These are phyloP conservation scores for Diaporthe amygdali DNA, from an alignment of 2,329 filamentous ascomycete genomes.

Conservation along the genomic window DNA sequence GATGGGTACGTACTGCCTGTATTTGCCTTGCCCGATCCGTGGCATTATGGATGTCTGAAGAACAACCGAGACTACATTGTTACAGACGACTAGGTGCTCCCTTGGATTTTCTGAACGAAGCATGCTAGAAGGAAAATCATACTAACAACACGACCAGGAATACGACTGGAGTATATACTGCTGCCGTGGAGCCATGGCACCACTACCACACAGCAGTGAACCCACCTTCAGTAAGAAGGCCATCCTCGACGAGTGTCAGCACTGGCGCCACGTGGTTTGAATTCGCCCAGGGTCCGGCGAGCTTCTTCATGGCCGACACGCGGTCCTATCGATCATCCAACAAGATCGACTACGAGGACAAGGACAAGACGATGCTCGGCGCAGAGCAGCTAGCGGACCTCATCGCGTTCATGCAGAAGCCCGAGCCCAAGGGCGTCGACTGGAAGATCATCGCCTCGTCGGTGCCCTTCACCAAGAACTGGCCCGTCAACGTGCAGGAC, in stretches of 20 bases:
- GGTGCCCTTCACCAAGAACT: conserved; percentile 97
- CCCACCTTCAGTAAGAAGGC: conserved; percentile 69
- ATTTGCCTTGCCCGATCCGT: background rate
- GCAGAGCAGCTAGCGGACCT: conserved; percentile 79
- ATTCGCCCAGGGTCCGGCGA: conserved; percentile 87
- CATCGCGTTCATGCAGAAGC: conserved; percentile 74
- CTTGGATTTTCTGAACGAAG: too few relatives aligned
- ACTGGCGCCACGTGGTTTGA: conserved; percentile 79
- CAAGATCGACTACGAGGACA: conserved; percentile 60
- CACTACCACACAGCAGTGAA: conserved; percentile 88
- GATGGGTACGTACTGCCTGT: conserved; percentile 39
- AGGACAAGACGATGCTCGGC: conserved; percentile 87
- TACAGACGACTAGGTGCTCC: too few relatives aligned
- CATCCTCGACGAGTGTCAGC: conserved; percentile 43
- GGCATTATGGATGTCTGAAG: background rate
- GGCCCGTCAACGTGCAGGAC: conserved; percentile 85
- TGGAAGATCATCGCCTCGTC: conserved; percentile 95
- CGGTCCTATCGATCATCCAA: conserved; percentile 82
- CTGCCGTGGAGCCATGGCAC: conserved; percentile 83
- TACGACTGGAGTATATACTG: conserved; percentile 77
- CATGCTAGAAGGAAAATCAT: too few relatives aligned
- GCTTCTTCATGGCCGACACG: conserved; percentile 95
- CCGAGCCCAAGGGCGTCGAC: conserved; percentile 77
- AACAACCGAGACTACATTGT: too few relatives aligned
- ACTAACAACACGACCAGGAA: conserved; percentile 51